Base-by-base conservation (phyloP, 371 early-diverging fungal genomes). In the Mortierella sp. region DNA sequence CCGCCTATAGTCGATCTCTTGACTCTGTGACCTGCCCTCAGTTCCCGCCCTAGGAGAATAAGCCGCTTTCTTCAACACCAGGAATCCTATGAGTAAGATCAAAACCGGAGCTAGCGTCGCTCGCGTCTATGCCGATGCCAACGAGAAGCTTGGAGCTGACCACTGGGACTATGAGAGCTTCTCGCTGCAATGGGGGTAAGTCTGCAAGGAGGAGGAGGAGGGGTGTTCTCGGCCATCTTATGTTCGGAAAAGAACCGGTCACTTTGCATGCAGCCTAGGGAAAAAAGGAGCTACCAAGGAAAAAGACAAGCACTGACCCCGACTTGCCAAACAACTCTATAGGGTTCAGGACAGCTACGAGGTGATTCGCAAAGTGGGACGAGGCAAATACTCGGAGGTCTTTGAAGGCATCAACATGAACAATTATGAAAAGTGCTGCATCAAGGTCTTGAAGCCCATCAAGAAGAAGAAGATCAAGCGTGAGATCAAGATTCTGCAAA, bases 361-460 rank as follows among this genome's bases (percentile, higher is more conserved):
- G 83, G 96, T 99, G 64, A 86, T 95, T 37, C 90, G 95, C 57
- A 97, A 96, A 83, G 88, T 99, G 39, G 99, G 99, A 39, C 92
- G 98, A 54, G 99, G 99, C 60, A 99, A 99, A 85, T 99, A 99
- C 88, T 98, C 98, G 3, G 99, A 99, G 80, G 99, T 99, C 16
- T 99, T 99, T 85, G 96, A 97, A 83, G 99, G 99, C 17, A 84
- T 94, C 79, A 93, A 95, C 80, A 83, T 94, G 41, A 83, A 80
- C 56, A 88, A 85, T 78, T 76, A 85, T 65, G 83, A 90, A 61
- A 90, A 93, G 76, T 95, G 96, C 80, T 94, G 99, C 68, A 99
- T 99, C 87, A 99, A 99, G 85, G 98, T 98, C 13, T 86, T 99
- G 64, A 99, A 99, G 83, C 99, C 99, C 4, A 96, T 99, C 63